Evolutionary conservation across 371 early-diverging fungal species (phyloP).

Genomic region (Syncephalastrum sp.): DNA sequence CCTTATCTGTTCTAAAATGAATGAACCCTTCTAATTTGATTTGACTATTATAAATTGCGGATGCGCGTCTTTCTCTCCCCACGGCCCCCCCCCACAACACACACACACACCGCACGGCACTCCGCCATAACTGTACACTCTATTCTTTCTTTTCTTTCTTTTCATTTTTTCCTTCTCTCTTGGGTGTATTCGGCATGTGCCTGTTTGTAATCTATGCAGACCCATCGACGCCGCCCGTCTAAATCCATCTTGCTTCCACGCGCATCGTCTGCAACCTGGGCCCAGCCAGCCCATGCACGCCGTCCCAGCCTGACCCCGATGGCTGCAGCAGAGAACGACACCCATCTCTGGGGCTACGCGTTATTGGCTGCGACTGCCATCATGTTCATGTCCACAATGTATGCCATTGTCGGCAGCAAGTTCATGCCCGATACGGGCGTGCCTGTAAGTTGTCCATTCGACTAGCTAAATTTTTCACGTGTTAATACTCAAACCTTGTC

Average conservation of each 20-base stretch:
- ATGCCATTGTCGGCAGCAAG: slow-evolving; percentile 71
- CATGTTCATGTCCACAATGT: slow-evolving; percentile 61
- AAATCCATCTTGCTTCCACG: slow-evolving; percentile 24
- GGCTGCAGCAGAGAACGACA: slow-evolving; percentile 54
- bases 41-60: too few relatives aligned
- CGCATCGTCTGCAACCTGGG: not conserved
- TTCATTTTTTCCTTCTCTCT: too few relatives aligned
- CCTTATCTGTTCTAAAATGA: too few relatives aligned
- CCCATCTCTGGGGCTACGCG: slow-evolving; percentile 70
- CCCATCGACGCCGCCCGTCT: slow-evolving; percentile 27
- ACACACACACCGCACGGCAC: too few relatives aligned
- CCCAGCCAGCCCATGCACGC: slow-evolving; percentile 22
- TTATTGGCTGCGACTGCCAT: slow-evolving; percentile 61
- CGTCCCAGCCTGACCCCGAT: slow-evolving; percentile 53
- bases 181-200: too few relatives aligned
- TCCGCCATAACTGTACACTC: too few relatives aligned
- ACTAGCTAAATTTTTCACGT: too few relatives aligned
- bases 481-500: not conserved
- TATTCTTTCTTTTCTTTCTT: too few relatives aligned
- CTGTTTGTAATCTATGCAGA: too few relatives aligned
- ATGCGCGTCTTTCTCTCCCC: too few relatives aligned
- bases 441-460: slow-evolving; percentile 36
- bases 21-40: too few relatives aligned
- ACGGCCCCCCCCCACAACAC: too few relatives aligned
- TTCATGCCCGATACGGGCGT: slow-evolving; percentile 70